Evolutionary conservation across 345 rosid genomes (phyloP), one percentile per base, ranked within the genome.

Genomic region (Hypericum androsaemum): DNA sequence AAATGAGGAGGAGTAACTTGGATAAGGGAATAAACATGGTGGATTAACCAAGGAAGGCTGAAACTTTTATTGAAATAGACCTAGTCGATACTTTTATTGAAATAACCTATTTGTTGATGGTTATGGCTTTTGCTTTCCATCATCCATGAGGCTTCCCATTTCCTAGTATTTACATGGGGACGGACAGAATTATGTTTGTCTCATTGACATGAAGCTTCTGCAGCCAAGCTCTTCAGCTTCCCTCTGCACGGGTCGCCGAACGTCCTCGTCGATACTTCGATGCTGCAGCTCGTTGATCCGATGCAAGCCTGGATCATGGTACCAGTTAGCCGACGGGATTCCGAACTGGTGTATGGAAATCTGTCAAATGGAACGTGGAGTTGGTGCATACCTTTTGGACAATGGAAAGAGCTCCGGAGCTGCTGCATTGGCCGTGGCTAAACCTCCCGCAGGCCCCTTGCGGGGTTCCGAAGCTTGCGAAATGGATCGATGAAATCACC

Each of bases 391-490:
- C 97, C 97, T 89, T 84, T 45, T 61, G 72, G 8, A 87, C 71
- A 15, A 76, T 3, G 12, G 88, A 78, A 54, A 75, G 79, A 47
- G 96, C 74, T 38, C 44, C 68, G 10, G 65, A 15, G 68, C 92
- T 79, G 47, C 55, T 71, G 72, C 96, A 90, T 40, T 51, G 52
- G 40, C 98, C 84, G 9, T 72, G 71, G 64, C 78, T 84, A 50
- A 76, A 90, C 56, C 79, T 73, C 43, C 98, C 92, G 22, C 95
- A 90, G 57, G 77, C 69, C 36, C 98, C 95, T 1, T 44, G 53
- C 12, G 96, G 95, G 67, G 83, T 87, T 65, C 98, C 96, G 10
- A 77, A 90, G 72, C 96, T 84, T 54, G 95, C 95, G 45, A 82
- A 87, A 50, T 72, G 82, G 45, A 90, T 65, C 39, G 87, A 73